Base-by-base conservation (phyloP, 2,329 filamentous ascomycete genomes). In the Paecilomyces sp. region DNA sequence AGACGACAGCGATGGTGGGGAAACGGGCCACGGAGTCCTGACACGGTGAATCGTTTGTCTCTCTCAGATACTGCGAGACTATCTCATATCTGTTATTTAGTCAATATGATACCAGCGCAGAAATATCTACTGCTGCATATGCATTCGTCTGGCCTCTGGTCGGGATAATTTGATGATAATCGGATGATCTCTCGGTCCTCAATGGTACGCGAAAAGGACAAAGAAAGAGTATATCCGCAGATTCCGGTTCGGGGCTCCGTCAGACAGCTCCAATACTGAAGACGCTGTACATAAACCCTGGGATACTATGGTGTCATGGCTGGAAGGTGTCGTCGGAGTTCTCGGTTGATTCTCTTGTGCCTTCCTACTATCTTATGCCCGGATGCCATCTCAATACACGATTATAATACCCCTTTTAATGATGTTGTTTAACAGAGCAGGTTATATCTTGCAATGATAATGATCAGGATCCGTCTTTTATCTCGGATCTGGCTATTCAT, bases 1-100 rank as follows among this genome's bases (percentile, higher is more conserved):
- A 11, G 65, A 65, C 11, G 62, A 65, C 55, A 62, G 63, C 15
- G 65, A 67, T 50, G 68, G 67, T 52, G 61, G 63, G 47, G 59
- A 57, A 36, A 47, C 30, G n/a, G 60, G 61, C 51, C 60, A 62
- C 54, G 57, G 53, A 13, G 18, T 60, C 41, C 57, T 65, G 53
- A 58, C 58, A 13, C 52, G 33, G 56, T 65, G 60, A 65, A 51
- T 24, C 22, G 22, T 15, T 55, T 24, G 36, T 36, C 36, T n/a
- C 18, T 22, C 41, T 7, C 55, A 54, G 6, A 11, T 33, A 22
- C 18, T n/a, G n/a, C 24, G 9, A 18, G 15, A 22, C 25, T 54
- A 28, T 33, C 28, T 54, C 2, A 24, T 33, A 24, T 54, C 18
- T 22, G 15, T 53, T 25, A 5, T 53, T 30, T 53, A 2, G 51